Base-by-base conservation (phyloP, 2,329 filamentous ascomycete genomes). In the Colletotrichum horii region DNA sequence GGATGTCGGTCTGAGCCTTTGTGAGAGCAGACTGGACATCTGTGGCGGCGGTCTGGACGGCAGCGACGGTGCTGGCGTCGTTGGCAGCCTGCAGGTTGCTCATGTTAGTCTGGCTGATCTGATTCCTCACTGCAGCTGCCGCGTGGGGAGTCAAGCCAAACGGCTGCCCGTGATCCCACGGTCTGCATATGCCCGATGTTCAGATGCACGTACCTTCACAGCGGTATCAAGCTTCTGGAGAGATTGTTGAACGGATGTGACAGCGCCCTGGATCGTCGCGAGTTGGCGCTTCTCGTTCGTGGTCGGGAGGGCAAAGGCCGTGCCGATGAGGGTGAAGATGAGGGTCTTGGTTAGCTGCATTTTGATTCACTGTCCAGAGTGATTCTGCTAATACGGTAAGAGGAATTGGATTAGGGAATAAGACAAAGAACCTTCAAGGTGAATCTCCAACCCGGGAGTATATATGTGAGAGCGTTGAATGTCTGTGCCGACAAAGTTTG, bases 161-260 rank as follows among this genome's bases (percentile, higher is more conserved):
- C 9, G 43, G 32, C 9, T 15, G 22, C n/a, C 1, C 3, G 7
- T 2, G 12, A 22, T 52, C 22, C 73, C 24, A 7, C 32, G 4
- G 8, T 7, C 8, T 6, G 16, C 9, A 3, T 14, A 60, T 26
- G 43, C 22, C 56, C 56, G 26, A 22, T 22, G 7, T 22, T 65
- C 14, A 19, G 64, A 65, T 22, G 15, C 4, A 65, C 74, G 12
- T 60, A 76, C 74, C 74, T 76, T 67, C 8, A 79, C 72, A 8
- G 80, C 78, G 19, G 76, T 78, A 71, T 84, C 84, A 65, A 88
- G 82, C 76, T 91, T 88, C 83, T 92, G 92, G 8, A 93, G 85
- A 82, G 92, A 91, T 67, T 78, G 77, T 83, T 91, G 92, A 67
- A 90, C 84, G n/a, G 89, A 89, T 82, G 88, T 93, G 48, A 92